Evolutionary conservation across 345 rosid genomes (phyloP).

Genomic region (Adansonia digitata): DNA sequence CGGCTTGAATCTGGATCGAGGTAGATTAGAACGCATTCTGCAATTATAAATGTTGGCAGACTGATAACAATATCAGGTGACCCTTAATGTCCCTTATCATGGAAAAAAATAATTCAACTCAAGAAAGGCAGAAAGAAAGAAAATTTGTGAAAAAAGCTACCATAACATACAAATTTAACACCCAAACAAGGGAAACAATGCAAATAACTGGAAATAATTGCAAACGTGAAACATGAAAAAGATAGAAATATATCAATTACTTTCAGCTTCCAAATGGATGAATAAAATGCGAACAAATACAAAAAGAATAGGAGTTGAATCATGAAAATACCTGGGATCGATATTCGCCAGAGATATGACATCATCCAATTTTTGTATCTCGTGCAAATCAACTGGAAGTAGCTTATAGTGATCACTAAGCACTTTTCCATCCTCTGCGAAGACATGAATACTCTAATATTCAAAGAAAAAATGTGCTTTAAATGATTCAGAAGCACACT

Average conservation of each 20-base stretch:
- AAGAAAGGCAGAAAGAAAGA: background rate
- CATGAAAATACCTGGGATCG: conserved; percentile 69
- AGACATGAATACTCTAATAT: background rate
- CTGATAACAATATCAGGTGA: conserved; percentile 32
- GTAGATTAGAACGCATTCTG: conserved; percentile 98
- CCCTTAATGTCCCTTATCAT: background rate
- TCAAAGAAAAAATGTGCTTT: background rate
- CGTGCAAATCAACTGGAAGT: conserved; percentile 76
- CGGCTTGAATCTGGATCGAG: conserved; percentile 85
- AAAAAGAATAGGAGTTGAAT: background rate
- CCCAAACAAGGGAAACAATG: no score
- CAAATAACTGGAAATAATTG: no score
- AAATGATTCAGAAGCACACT: background rate
- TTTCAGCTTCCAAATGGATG: background rate
- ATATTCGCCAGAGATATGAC: conserved; percentile 63
- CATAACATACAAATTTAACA: no score
- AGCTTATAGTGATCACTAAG: conserved; percentile 83
- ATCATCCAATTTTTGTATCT: conserved; percentile 62
- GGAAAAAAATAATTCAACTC: conserved; percentile 6
- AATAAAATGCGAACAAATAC: background rate
- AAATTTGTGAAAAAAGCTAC: no score
- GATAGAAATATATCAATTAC: background rate
- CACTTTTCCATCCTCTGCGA: conserved; percentile 85
- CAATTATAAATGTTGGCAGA: conserved; percentile 94
- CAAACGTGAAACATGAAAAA: background rate